Base-by-base conservation (phyloP, 139 green algal genomes). In the Chlorella sp. region DNA sequence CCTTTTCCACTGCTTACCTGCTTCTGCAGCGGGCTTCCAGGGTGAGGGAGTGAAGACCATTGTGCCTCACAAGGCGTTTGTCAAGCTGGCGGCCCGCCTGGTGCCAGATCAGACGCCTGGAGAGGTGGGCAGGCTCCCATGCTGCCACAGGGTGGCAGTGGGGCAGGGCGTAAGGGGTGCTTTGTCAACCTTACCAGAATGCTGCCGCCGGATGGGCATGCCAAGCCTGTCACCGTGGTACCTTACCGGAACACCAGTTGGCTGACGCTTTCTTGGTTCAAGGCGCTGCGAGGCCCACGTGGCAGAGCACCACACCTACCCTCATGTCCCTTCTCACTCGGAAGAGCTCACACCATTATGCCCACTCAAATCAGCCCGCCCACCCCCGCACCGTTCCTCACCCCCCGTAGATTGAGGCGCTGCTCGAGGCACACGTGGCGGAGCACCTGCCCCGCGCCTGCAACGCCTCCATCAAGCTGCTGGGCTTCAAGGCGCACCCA, bases 41-140 rank as follows among this genome's bases (percentile, higher is more conserved):
- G 94, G 94, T 0, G 86, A 91, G 81, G 95, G 94, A 81, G 94
- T 97, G 83, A 97, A 97, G 91, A 97, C 95, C 21, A 92, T 97
- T 68, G 89, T 97, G 5, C 94, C 95, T 0, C 66, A 86, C 19
- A 83, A 48, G 7, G 94, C 94, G 21, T 89, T 79, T 32, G 95
- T 93, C 73, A 97, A 97, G 92, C 84, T 97, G 14, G 92, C 91
- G 12, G 94, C 90, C 40, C 86, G 95, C 9, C 91, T 97, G 75
- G 95, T 97, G n/a, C 91, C 94, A 11, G 88, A 91, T 36, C 94
- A 95, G 85, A 71, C 34, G 16, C 93, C 93, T 0, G 88, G 84
- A 89, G 87, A 91, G 91, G 30, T 73, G 87, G 34, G 77, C n/a
- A n/a, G 2, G 3, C 85, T 92, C 60, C 24, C 68, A 36, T 1